These are phyloP conservation scores for Diaporthe citriasiana DNA, from an alignment of 2,329 filamentous ascomycete species.

Conservation along the genomic window DNA sequence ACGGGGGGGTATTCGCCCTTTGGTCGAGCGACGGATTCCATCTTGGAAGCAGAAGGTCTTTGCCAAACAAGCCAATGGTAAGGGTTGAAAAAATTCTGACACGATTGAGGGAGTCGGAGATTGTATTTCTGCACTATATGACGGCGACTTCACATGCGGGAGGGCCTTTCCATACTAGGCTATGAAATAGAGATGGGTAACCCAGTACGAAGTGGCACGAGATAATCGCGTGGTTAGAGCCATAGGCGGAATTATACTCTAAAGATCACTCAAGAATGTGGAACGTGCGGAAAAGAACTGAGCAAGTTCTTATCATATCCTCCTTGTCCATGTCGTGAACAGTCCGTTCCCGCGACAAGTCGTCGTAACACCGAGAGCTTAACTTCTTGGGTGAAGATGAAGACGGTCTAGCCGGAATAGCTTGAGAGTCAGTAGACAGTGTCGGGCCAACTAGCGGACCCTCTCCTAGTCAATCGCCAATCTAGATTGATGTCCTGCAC, in stretches of 20 bases:
- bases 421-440: conserved; percentile 5
- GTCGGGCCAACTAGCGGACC: neutral
- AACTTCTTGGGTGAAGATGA: neutral
- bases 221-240: neutral
- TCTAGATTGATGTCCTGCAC: neutral
- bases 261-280: neutral
- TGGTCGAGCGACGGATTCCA: conserved; percentile 42
- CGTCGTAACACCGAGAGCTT: conserved; percentile 4
- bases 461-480: neutral
- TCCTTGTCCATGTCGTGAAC: neutral
- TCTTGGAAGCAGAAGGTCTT: conserved; percentile 12
- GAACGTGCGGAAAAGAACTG: neutral
- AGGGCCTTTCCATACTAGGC: neutral
- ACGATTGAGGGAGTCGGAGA: neutral
- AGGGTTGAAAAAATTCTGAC: no score
- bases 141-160: neutral
- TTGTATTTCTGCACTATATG: conserved; percentile 12
- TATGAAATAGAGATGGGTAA: neutral
- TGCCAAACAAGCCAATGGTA: neutral
- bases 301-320: conserved; percentile 1
- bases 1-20: conserved; percentile 51
- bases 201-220: neutral
- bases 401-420: neutral
- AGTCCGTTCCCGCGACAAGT: neutral
- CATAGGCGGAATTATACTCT: neutral